phyloP scores from a whole-genome alignment of 352 stramenopile genomes.

The Phytopythium chamaehyphon region DNA sequence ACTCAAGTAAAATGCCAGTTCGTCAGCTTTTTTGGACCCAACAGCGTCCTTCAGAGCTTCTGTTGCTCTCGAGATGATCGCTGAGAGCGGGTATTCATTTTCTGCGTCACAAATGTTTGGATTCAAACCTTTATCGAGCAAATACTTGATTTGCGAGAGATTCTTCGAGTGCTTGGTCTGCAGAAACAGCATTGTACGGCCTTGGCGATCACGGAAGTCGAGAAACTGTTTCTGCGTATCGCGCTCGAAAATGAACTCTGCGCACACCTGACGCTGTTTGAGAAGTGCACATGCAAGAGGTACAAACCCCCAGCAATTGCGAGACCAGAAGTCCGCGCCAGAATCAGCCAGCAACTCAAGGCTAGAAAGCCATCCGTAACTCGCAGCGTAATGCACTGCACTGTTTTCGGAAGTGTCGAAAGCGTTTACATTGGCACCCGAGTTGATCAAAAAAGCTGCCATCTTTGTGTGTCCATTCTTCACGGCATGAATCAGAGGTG shows the following conservation, averaged over 20 bases:
- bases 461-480: conserved; percentile 68
- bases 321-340: conserved; percentile 59
- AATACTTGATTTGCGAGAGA: conserved; percentile 56
- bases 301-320: conserved; percentile 74
- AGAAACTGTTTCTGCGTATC: conserved; percentile 56
- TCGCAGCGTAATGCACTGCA: conserved; percentile 69
- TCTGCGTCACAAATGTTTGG: conserved; percentile 65
- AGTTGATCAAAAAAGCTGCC: conserved; percentile 56
- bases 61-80: conserved; percentile 38
- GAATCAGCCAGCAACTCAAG: conserved; percentile 48
- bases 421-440: conserved; percentile 68
- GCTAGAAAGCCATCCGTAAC: conserved; percentile 71
- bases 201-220: conserved; percentile 69
- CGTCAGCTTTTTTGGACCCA: conserved; percentile 2
- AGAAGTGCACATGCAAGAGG: conserved; percentile 64
- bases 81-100: conserved; percentile 56
- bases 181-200: conserved; percentile 78
- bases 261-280: conserved; percentile 50
- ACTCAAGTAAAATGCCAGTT: conserved; percentile 39
- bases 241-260: conserved; percentile 60
- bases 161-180: conserved; percentile 71
- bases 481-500: conserved; percentile 65
- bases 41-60: conserved; percentile 3
- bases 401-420: conserved; percentile 78
- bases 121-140: conserved; percentile 65